These are phyloP conservation scores for Alternaria ventricosa DNA, from an alignment of 2,329 filamentous ascomycete genomes.

Conservation along the genomic window DNA sequence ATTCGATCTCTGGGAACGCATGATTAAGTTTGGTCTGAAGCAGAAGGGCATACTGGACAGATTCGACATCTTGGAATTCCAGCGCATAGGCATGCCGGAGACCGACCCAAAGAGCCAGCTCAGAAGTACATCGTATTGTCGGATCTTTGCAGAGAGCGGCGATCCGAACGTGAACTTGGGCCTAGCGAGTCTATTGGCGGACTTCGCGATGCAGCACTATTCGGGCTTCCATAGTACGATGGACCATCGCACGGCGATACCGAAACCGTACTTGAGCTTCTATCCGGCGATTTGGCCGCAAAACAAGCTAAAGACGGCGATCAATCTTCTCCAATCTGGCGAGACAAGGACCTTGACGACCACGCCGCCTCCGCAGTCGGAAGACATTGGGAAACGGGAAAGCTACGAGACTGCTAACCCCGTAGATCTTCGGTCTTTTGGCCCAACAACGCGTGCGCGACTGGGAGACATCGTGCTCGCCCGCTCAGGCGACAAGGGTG, in stretches of 20 bases:
- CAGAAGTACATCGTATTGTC: conserved; percentile 41
- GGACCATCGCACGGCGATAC: conserved; percentile 40
- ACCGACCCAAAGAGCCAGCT: conserved; percentile 36
- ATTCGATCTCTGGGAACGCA: conserved; percentile 58
- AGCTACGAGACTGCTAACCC: conserved; percentile 47
- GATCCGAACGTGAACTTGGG: conserved; percentile 29
- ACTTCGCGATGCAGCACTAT: conserved; percentile 42
- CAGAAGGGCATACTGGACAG: conserved; percentile 47
- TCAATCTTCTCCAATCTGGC: conserved; percentile 42
- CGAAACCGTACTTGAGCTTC: conserved; percentile 41
- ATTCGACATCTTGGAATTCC: conserved; percentile 62
- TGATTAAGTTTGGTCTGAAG: conserved; percentile 54
- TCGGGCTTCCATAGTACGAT: conserved; percentile 40
- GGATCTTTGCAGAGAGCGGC: conserved; percentile 40
- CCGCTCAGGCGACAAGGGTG: conserved; percentile 50
- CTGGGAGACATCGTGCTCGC: conserved; percentile 55
- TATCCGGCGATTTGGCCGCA: conserved; percentile 41
- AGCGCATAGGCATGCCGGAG: conserved; percentile 47
- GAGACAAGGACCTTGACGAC: neutral
- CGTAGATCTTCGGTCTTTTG: conserved; percentile 27
- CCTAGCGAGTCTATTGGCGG: conserved; percentile 26
- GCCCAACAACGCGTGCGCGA: conserved; percentile 23
- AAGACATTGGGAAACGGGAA: conserved; percentile 17
- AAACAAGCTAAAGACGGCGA: conserved; percentile 31
- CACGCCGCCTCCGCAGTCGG: neutral